phyloP scores from a whole-genome alignment of 148 eudicot genomes.

The Rhododendron mucronatum region DNA sequence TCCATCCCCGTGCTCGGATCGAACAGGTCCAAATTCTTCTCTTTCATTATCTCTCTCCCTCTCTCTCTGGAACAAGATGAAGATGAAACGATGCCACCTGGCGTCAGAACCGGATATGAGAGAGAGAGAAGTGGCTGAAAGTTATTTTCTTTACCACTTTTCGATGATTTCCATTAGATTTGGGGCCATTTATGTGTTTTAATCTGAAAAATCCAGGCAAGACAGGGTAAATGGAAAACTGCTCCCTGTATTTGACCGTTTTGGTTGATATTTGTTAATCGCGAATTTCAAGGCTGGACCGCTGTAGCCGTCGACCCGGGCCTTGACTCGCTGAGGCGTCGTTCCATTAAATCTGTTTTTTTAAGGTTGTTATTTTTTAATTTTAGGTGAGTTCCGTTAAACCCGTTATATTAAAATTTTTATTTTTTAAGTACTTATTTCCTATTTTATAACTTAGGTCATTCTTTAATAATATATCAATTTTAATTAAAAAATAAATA shows the following conservation, averaged over 20 bases:
- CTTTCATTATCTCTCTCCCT: slow-evolving; percentile 24
- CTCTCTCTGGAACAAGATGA: neutral
- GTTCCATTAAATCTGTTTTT: no score
- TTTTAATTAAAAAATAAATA: no score
- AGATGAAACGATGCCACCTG: neutral
- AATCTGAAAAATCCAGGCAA: neutral
- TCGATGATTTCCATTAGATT: neutral
- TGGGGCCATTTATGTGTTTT: neutral
- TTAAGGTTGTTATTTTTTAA: no score
- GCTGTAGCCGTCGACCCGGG: no score
- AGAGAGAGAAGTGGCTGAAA: neutral
- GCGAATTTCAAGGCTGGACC: no score
- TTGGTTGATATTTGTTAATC: neutral
- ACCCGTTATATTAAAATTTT: no score
- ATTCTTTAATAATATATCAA: no score
- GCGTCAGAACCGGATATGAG: neutral
- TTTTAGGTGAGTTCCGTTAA: no score
- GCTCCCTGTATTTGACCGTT: neutral
- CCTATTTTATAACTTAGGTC: no score
- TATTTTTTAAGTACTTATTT: no score
- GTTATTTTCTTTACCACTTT: neutral
- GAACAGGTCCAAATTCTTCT: slow-evolving; percentile 51
- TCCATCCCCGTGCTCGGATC: slow-evolving; percentile 75
- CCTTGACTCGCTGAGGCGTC: no score
- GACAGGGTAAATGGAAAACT: neutral